Evolutionary conservation across 768 basidiomycete genomes (phyloP), one percentile per base, ranked within the genome.

Genomic region (Russula olivacea): DNA sequence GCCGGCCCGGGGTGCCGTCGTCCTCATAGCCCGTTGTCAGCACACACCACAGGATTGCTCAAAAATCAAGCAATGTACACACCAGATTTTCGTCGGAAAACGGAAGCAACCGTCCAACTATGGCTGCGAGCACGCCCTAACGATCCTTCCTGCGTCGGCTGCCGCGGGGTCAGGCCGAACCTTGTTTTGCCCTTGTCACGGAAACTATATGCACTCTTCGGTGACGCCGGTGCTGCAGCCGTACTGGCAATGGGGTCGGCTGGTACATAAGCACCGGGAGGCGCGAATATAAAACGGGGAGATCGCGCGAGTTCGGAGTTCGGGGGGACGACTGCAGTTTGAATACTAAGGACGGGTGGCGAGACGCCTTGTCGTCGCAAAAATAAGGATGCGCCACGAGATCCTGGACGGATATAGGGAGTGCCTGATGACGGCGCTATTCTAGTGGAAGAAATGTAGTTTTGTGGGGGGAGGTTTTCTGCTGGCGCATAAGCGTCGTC

Each of bases 1-100:
- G 59, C 40, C 63, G 63, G 63, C n/a, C 63, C 63, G 63, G 63
- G 17, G 11, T 14, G 58, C 63, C 63, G 63, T 56, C 48, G 58
- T 56, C 25, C 21, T 32, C 6, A 36, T 32, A 6, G 9, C n/a
- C 41, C 23, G 19, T 51, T 12, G 43, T 45, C 40, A 48, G n/a
- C 23, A 30, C 34, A 28, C 51, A 32, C 51, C 52, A 53, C 52
- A 21, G 32, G 45, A 2, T 59, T 30, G 25, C 57, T 15, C 30
- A 59, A 48, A 38, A 36, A 53, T n/a, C 38, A 32, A 50, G n/a
- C 28, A n/a, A 55, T 59, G 15, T 30, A 64, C 63, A 12, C 36
- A 64, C 63, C 63, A 36, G 63, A 64, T 52, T 7, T 43, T 32
- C 63, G 50, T 17, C 63, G 58, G n/a, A 64, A 64, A 12, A 64